Percentiles rank a stretch among this genome's conserved stretches.
These are phyloP conservation scores for Hanseniaspora thailandica DNA, from an alignment of 805 yeast genomes.

Conservation along the genomic window DNA sequence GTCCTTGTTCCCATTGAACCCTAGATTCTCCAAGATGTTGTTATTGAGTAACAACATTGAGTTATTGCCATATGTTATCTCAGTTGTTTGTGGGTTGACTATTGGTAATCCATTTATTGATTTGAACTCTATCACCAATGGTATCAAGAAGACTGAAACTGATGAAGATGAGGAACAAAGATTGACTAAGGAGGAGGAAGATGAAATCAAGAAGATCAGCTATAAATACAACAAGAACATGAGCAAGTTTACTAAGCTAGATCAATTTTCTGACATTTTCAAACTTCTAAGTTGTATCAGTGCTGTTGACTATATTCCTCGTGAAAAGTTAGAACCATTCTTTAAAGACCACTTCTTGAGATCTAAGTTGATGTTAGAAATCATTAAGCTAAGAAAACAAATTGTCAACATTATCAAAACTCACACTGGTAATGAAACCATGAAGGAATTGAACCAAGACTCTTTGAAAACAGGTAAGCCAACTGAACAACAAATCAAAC, in stretches of 20 bases:
- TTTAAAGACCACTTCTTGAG: constrained; percentile 55
- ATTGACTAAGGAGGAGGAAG: constrained; percentile 26
- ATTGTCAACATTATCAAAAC: constrained; percentile 60
- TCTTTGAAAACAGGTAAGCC: constrained; percentile 58
- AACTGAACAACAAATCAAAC: constrained; percentile 51
- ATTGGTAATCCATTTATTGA: constrained; percentile 84
- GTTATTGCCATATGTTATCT: constrained; percentile 79
- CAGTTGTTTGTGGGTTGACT: constrained; percentile 80
- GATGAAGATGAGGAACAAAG: constrained; percentile 24
- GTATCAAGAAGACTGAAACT: constrained; percentile 17
- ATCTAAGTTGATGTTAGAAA: constrained; percentile 75
- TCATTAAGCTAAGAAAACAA: constrained; percentile 67
- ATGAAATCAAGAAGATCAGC: constrained; percentile 34
- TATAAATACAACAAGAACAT: constrained; percentile 48
- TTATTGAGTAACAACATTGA: constrained; percentile 76
- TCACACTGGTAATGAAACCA: constrained; percentile 47
- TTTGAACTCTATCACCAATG: constrained; percentile 62
- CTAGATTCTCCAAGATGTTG: constrained; percentile 83
- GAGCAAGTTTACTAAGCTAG: constrained; percentile 53
- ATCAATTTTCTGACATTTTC: constrained; percentile 63
- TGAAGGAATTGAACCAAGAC: constrained; percentile 37
- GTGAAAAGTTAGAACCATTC: constrained; percentile 37
- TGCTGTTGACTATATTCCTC: constrained; percentile 68
- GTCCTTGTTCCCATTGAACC: constrained; percentile 87
- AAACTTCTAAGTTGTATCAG: constrained; percentile 69